These are phyloP conservation scores for Didymella arachidicola DNA, from an alignment of 2,329 filamentous ascomycete genomes.

Conservation along the genomic window DNA sequence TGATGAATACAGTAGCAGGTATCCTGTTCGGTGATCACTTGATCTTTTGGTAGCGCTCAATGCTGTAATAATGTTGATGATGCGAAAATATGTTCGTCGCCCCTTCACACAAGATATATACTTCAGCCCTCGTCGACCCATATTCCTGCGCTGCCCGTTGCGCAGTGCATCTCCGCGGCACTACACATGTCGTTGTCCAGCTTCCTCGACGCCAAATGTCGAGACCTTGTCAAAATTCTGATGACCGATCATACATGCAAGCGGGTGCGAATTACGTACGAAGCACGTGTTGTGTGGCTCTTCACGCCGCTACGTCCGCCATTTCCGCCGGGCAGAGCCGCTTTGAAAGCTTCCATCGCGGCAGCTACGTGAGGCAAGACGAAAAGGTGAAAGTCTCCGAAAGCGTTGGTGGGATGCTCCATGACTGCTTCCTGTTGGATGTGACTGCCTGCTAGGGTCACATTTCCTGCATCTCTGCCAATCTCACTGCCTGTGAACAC, in stretches of 20 bases:
- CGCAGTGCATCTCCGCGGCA: constrained; percentile 20
- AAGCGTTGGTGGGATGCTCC: background rate
- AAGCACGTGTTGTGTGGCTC: constrained; percentile 11
- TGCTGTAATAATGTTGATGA: background rate
- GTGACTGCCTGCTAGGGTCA: background rate
- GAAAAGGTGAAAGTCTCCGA: constrained; percentile 20
- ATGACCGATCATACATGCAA: constrained; percentile 14
- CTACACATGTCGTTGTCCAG: background rate
- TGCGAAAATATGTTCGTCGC: background rate
- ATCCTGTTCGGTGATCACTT: background rate
- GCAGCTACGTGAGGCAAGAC: constrained; percentile 1
- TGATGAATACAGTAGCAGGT: background rate
- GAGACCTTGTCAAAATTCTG: constrained; percentile 4
- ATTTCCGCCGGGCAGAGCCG: constrained; percentile 2
- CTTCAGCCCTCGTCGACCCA: background rate
- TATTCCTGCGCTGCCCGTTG: constrained; percentile 14
- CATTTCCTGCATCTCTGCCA: constrained; percentile 1
- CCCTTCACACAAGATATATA: constrained; percentile 15
- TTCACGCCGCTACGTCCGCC: constrained; percentile 13
- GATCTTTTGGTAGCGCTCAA: background rate
- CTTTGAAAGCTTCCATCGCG: constrained; percentile 1
- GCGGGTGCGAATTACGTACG: constrained; percentile 17
- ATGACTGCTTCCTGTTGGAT: background rate
- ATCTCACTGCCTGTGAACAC: background rate
- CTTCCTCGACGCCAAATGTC: constrained; percentile 1